Conservation (phyloP, 495 filamentous ascomycete species). For the Pyrenula massariospora region DNA sequence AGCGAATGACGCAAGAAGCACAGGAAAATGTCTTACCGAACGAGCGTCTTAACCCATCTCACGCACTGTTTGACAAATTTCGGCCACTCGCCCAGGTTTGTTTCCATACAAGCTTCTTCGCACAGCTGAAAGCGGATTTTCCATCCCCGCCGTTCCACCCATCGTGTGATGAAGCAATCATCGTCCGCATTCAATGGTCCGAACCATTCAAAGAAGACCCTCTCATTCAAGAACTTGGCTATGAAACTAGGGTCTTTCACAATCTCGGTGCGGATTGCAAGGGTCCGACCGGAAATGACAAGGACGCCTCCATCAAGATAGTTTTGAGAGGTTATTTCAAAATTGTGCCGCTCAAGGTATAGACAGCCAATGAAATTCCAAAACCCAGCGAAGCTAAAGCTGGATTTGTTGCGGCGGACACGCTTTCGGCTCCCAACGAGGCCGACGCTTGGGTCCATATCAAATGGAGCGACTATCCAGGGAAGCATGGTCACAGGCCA, state of each 20-base stretch:
- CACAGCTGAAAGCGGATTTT: slow-evolving; percentile 52
- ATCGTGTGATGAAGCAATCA: slow-evolving; percentile 61
- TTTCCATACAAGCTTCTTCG: slow-evolving; percentile 43
- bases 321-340: slow-evolving; percentile 40
- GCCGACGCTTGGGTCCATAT: slow-evolving; percentile 29
- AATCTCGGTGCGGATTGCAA: slow-evolving; percentile 33
- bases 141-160: slow-evolving; percentile 41
- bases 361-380: slow-evolving; percentile 40
- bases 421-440: slow-evolving; percentile 41
- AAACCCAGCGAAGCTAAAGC: slow-evolving; percentile 19
- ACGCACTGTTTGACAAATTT: slow-evolving; percentile 50
- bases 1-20: too few relatives aligned
- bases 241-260: slow-evolving; percentile 31
- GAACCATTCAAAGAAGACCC: slow-evolving; percentile 30
- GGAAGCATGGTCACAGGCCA: slow-evolving; percentile 35
- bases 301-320: slow-evolving; percentile 44
- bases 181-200: slow-evolving; percentile 46
- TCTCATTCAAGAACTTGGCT: slow-evolving; percentile 44
- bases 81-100: slow-evolving; percentile 39
- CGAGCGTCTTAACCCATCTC: slow-evolving; percentile 44
- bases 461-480: slow-evolving; percentile 36
- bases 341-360: slow-evolving; percentile 47
- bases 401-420: slow-evolving; percentile 20
- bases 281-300: slow-evolving; percentile 42
- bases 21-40: background rate